Conservation (phyloP, 2,329 filamentous ascomycete species). For the Botrytis sinoallii region DNA sequence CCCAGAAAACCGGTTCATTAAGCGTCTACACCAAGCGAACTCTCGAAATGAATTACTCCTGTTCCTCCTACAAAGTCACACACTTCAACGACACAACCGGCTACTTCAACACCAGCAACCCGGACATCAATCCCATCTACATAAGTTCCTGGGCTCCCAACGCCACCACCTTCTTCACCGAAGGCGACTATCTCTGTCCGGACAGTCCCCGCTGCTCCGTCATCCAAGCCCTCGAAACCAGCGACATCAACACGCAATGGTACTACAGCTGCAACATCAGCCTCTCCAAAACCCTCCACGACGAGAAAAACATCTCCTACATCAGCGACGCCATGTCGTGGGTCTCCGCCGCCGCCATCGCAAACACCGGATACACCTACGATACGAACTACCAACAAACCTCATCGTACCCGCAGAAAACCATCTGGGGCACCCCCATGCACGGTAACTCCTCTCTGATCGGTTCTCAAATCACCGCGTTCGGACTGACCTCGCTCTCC, state of each 20-base stretch:
- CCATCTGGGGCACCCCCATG: slow-evolving; percentile 39
- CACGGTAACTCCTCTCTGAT: slow-evolving; percentile 39
- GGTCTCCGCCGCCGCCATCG: slow-evolving; percentile 41
- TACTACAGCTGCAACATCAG: slow-evolving; percentile 44
- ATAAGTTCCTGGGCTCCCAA: slow-evolving; percentile 33
- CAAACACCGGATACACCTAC: slow-evolving; percentile 41
- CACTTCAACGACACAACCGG: slow-evolving; percentile 33
- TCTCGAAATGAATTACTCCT: slow-evolving; percentile 36
- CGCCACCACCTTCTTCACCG: slow-evolving; percentile 42
- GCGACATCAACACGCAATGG: slow-evolving; percentile 38
- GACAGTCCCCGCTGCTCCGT: slow-evolving; percentile 27
- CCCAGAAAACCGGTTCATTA: slow-evolving; percentile 23
- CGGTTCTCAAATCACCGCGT: slow-evolving; percentile 40
- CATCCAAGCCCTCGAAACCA: slow-evolving; percentile 43
- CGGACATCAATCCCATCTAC: slow-evolving; percentile 25
- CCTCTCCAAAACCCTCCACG: slow-evolving; percentile 39
- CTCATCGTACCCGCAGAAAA: slow-evolving; percentile 45
- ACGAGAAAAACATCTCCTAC: slow-evolving; percentile 27
- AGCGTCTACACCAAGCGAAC: slow-evolving; percentile 39
- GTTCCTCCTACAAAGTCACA: slow-evolving; percentile 37
- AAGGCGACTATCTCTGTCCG: slow-evolving; percentile 27
- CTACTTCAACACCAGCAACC: slow-evolving; percentile 33
- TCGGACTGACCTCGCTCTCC: slow-evolving; percentile 37
- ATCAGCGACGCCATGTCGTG: slow-evolving; percentile 39
- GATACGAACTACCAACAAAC: slow-evolving; percentile 31